Evolutionary conservation across 2,329 filamentous ascomycete species (phyloP).

Genomic region (Cordyceps tenuipes): DNA sequence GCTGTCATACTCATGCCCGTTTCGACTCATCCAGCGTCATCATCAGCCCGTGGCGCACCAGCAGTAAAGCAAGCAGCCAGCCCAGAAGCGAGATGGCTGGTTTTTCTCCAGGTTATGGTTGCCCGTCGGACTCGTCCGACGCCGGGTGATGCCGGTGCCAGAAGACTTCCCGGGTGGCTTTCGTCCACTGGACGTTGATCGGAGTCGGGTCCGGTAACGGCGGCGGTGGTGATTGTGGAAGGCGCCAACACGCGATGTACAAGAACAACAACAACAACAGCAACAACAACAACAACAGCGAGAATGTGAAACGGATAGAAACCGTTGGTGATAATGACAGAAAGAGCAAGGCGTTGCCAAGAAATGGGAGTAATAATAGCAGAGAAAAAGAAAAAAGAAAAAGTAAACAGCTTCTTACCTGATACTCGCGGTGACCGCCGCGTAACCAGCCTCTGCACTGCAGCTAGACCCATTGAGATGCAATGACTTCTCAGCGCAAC

Average conservation of each 20-base stretch:
- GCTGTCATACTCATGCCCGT: neutral
- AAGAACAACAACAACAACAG: neutral
- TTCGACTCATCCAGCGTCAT: slow-evolving; percentile 9
- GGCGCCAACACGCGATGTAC: neutral
- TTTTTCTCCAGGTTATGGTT: neutral
- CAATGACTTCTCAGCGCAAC: neutral
- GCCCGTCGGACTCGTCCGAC: slow-evolving; percentile 5
- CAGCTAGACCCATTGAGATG: neutral
- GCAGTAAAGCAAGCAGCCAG: neutral
- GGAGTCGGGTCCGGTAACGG: neutral
- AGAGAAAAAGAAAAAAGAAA: too few relatives aligned
- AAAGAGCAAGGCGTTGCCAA: neutral
- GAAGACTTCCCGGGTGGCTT: neutral
- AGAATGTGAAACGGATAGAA: neutral
- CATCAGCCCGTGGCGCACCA: neutral
- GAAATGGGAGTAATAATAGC: neutral
- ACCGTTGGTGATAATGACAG: neutral
- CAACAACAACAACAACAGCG: neutral
- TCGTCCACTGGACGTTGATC: neutral
- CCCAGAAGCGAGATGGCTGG: neutral
- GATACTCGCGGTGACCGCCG: neutral
- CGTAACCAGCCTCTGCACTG: neutral
- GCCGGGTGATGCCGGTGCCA: slow-evolving; percentile 2
- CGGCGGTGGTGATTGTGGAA: neutral
- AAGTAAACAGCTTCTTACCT: neutral